These are phyloP conservation scores for Pythium apleroticum DNA, from an alignment of 352 stramenopile species.

Conservation along the genomic window DNA sequence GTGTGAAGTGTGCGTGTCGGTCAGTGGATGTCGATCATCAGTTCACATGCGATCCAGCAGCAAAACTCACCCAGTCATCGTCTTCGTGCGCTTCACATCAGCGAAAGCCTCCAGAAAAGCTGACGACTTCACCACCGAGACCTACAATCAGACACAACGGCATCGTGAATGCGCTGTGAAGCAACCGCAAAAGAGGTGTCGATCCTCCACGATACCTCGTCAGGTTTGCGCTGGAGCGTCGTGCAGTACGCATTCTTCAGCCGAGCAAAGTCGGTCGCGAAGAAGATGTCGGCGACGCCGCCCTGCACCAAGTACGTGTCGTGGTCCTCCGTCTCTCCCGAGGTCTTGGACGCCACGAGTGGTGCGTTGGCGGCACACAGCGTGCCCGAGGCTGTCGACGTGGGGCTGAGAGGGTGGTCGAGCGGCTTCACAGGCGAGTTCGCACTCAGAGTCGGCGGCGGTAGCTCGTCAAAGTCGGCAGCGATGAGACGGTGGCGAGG, in stretches of 20 bases:
- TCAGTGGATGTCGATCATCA: background rate
- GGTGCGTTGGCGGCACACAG: conserved; percentile 83
- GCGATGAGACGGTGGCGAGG: conserved; percentile 87
- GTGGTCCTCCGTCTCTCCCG: conserved; percentile 76
- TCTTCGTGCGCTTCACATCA: conserved; percentile 75
- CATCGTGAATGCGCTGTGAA: background rate
- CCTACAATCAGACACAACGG: conserved; percentile 28
- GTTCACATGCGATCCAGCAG: background rate
- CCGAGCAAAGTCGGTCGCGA: conserved; percentile 84
- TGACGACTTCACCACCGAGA: conserved; percentile 82
- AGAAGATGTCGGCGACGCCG: conserved; percentile 90
- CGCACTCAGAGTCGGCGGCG: conserved; percentile 59
- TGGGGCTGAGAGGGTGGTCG: conserved; percentile 63
- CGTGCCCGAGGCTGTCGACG: conserved; percentile 60
- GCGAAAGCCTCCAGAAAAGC: conserved; percentile 82
- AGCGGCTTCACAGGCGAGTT: conserved; percentile 51
- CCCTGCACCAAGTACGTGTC: conserved; percentile 86
- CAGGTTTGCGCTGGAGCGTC: conserved; percentile 46
- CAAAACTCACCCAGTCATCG: conserved; percentile 62
- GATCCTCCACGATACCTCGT: conserved; percentile 46
- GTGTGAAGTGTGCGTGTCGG: background rate
- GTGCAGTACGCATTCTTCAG: conserved; percentile 84
- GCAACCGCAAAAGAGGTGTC: background rate
- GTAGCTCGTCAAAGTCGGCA: conserved; percentile 88
- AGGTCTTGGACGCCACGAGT: conserved; percentile 85